Percentiles rank a stretch among this genome's conserved stretches.
These are phyloP conservation scores for Candida endomychidarum DNA, from an alignment of 805 yeast genomes.

Conservation along the genomic window DNA sequence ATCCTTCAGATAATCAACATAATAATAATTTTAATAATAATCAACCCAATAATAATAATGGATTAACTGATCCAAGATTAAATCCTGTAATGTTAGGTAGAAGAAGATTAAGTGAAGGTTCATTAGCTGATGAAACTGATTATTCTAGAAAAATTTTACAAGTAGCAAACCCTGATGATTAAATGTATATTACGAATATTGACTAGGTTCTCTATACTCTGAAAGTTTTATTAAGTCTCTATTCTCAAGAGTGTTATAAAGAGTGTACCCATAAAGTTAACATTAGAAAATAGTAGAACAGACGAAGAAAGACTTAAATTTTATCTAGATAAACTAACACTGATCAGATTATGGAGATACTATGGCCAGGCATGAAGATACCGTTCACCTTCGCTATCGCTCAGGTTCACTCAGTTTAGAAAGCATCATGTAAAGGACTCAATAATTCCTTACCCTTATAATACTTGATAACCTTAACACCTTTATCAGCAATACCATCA, in stretches of 20 bases:
- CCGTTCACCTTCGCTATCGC: no score
- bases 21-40: conserved; percentile 21
- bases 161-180: conserved; percentile 80
- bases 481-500: conserved; percentile 89
- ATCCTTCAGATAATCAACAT: conserved; percentile 53
- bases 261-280: no score
- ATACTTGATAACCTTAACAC: conserved; percentile 71
- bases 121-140: conserved; percentile 83
- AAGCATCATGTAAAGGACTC: conserved; percentile 81
- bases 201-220: not conserved
- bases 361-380: no score
- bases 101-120: conserved; percentile 81
- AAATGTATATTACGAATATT: conserved; percentile 2
- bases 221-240: no score
- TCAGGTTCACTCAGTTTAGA: conserved; percentile 37
- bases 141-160: conserved; percentile 77
- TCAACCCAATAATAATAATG: conserved; percentile 9
- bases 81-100: conserved; percentile 80
- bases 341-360: no score
- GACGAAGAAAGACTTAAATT: no score
- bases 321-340: no score
- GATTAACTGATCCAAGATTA: conserved; percentile 56
- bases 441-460: conserved; percentile 56
- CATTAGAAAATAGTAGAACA: no score
- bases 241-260: no score